phyloP scores from a whole-genome alignment of 768 basidiomycete genomes.

The Filobasidium floriforme region DNA sequence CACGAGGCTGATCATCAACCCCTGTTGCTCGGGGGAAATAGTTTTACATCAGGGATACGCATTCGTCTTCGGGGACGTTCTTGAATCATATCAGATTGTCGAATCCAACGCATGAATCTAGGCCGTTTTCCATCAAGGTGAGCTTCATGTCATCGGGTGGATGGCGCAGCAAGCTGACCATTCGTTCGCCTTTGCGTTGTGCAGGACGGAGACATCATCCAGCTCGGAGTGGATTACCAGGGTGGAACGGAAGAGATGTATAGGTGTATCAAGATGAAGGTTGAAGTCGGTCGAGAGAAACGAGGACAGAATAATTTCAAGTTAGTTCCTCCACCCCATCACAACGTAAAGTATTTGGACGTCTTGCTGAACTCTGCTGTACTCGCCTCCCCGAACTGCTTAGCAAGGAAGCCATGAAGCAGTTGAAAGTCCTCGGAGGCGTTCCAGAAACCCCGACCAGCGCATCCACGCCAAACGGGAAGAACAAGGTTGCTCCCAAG shows the following conservation, averaged over 20 bases:
- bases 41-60: constrained; percentile 85
- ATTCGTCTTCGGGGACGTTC: constrained; percentile 84
- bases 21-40: constrained; percentile 32
- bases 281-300: constrained; percentile 83
- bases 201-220: constrained; percentile 80
- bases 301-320: constrained; percentile 85
- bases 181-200: background rate
- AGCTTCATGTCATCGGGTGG: background rate
- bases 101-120: constrained; percentile 70
- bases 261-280: constrained; percentile 89
- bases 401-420: constrained; percentile 61
- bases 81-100: constrained; percentile 88
- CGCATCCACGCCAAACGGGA: constrained; percentile 20
- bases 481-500: constrained; percentile 26
- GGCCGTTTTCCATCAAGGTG: constrained; percentile 62
- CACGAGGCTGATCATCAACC: constrained; percentile 20
- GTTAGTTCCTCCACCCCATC: constrained; percentile 44
- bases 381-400: background rate
- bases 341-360: background rate
- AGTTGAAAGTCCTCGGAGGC: constrained; percentile 53
- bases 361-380: background rate
- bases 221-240: constrained; percentile 95
- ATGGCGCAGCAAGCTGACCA: too few relatives aligned
- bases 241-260: constrained; percentile 95
- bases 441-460: constrained; percentile 22